Evolutionary conservation across 139 green algal species (phyloP), one percentile per base, ranked within the genome.

Genomic region (Ettlia oleoabundans): DNA sequence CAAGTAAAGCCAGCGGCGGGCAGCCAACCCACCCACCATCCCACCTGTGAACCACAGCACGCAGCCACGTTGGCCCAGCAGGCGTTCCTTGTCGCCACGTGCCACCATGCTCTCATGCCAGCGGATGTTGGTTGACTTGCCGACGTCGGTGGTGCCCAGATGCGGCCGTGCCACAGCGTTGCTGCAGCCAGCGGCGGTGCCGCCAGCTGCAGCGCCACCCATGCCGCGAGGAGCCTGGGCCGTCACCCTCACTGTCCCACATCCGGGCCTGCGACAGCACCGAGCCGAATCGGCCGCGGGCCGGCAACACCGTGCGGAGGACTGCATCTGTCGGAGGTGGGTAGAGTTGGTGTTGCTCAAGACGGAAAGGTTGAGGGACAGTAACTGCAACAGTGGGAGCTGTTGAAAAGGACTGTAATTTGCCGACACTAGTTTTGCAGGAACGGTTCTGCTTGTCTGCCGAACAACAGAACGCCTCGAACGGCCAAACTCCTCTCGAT

Each of bases 11-110:
- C 62, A 22, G 30, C 2, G 5, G 24, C 74, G 37, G n/a, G n/a
- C n/a, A n/a, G n/a, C n/a, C n/a, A n/a, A n/a, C n/a, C n/a, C n/a
- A n/a, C n/a, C n/a, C n/a, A n/a, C n/a, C n/a, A n/a, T n/a, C 30
- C 28, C 63, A 64, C 81, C 85, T 3, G 94, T 96, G 87, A 98
- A 96, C 95, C 96, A 99, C 3, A 99, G 73, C 13, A 98, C 91
- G 74, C 89, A 95, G 1, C 95, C 75, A 40, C 75, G 75, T 58
- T 99, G 96, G 35, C 90, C 85, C 80, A 99, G 83, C 22, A 95
- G 61, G 28, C 79, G 41, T 89, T 99, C 92, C 89, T 98, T 98
- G 53, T 82, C 74, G 1, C 81, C 68, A 2, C 87, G 85, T 5
- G 35, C n/a, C 33, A 86, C 81, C 47, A 69, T 82, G 15, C 89